Base-by-base conservation (phyloP, 1,284 basidiomycete species). In the Omphalotus olearius region DNA sequence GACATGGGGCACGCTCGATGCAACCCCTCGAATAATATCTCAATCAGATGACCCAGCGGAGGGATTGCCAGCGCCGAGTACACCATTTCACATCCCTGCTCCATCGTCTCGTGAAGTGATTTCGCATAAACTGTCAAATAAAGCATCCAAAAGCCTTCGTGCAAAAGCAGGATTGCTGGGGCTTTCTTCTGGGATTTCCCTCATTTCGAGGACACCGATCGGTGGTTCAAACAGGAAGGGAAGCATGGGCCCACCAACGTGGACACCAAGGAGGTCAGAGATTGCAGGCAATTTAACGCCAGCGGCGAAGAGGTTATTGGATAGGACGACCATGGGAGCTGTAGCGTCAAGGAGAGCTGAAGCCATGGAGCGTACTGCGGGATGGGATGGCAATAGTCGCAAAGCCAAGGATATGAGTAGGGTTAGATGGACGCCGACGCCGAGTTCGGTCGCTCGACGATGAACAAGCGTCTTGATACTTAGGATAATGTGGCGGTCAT, bases 1-100 rank as follows among this genome's bases (percentile, higher is more conserved):
- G 87, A 97, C 93, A 7, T 93, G 90, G 91, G 93, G 93, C 5
- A 92, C 90, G 17, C 75, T 96, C 11, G 83, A 85, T 55, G 85
- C 88, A 11, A 96, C 93, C 10, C 93, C 91, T 6, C 83, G 92
- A 43, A 78, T 93, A 9, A 77, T 95, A 33, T 87, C 87, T 23
- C 77, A 80, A 51, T 70, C 78, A 0, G 85, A 85, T 49, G 80
- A 84, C 48, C 69, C 73, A 13, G 66, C 69, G 6, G 77, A 70
- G 16, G 41, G 38, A 54, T 58, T 74, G 45, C 72, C 74, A 16
- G 69, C 73, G 20, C 73, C 78, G 4, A 73, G 62, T 51, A 83
- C 83, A 30, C 81, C 84, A 0, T 94, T 93, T 67, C 84, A 79
- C 46, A 75, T 94, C 48, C 76, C 82, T 3, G 80, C 79, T 35